Conservation (phyloP, 345 rosid species). For the Turnera subulata region DNA sequence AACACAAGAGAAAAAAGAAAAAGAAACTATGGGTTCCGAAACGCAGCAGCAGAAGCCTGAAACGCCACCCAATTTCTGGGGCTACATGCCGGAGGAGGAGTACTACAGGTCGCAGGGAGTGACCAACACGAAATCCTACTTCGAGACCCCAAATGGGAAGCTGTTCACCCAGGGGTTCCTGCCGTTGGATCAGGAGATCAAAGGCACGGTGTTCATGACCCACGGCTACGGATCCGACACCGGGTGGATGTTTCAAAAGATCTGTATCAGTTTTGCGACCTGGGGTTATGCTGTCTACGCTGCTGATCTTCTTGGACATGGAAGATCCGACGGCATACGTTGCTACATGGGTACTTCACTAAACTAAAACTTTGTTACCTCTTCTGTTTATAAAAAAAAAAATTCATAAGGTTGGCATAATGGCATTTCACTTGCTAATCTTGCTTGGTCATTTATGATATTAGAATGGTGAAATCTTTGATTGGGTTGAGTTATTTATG, state of each 20-base stretch:
- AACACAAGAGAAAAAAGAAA: too few species aligned
- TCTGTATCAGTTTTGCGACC: conserved; percentile 58
- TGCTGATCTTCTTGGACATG: conserved; percentile 95
- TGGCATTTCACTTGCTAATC: too few species aligned
- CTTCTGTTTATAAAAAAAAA: too few species aligned
- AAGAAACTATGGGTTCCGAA: conserved; percentile 5
- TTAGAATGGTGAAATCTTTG: too few species aligned
- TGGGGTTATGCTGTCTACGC: conserved; percentile 99
- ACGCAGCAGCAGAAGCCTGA: conserved; percentile 17
- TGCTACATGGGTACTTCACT: conserved; percentile 64
- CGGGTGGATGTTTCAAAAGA: conserved; percentile 91
- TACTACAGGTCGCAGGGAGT: conserved; percentile 86
- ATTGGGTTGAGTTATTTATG: too few species aligned
- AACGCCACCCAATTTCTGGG: conserved; percentile 73
- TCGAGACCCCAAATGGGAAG: conserved; percentile 80
- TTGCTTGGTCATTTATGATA: too few species aligned
- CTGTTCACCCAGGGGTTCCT: conserved; percentile 78
- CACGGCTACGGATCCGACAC: conserved; percentile 96
- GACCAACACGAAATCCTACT: conserved; percentile 62
- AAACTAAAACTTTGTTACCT: too few species aligned
- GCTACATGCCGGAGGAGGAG: conserved; percentile 80
- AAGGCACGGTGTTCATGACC: conserved; percentile 73
- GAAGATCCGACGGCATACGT: conserved; percentile 87
- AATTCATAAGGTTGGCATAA: too few species aligned
- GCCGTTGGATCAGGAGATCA: conserved; percentile 65